Base-by-base conservation (phyloP, 345 rosid genomes). In the Euphorbia lathyris region DNA sequence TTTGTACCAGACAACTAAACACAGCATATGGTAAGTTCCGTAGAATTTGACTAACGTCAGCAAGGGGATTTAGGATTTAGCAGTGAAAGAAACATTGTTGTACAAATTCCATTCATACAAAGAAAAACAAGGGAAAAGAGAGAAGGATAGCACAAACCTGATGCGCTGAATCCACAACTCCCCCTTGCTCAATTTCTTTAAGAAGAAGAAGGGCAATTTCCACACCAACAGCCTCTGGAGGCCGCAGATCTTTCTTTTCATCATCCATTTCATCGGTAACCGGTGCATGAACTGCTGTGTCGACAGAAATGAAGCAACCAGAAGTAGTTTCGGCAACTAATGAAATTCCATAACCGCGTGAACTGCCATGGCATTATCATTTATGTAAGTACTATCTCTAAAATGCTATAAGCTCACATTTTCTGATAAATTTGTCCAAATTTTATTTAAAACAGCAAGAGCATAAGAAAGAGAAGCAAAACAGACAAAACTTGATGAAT, bases 131-230 rank as follows among this genome's bases (percentile, higher is more conserved):
- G 3, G 6, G 5, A 0, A 45, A 16, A 59, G 53, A 12, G n/a
- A 26, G 43, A 52, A 61, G 7, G 58, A 66, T 25, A 61, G 32
- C 40, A 73, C 86, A 38, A 19, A 92, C 98, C 96, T 90, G 97
- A 79, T 92, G 97, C 42, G 96, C 70, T 43, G 99, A 90, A 80
- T 95, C 98, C 52, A 92, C 97, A 45, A 95, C 97, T 75, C 99
- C 99, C 38, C 98, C 97, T 74, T 83, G 91, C 78, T 86, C 94
- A 72, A 95, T 82, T 86, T 95, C 96, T 23, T 86, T 79, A 61
- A 92, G 98, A 58, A 95, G 93, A 86, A 83, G 64, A n/a, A 92
- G 84, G 53, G 97, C 98, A 74, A 82, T 76, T 73, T 88, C 85
- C 83, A 76, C 88, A 7, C 97, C 98, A n/a, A 95, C 87, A 68